These are phyloP conservation scores for Pyrenochaeta sp. DNA, from an alignment of 2,329 filamentous ascomycete species.

Conservation along the genomic window DNA sequence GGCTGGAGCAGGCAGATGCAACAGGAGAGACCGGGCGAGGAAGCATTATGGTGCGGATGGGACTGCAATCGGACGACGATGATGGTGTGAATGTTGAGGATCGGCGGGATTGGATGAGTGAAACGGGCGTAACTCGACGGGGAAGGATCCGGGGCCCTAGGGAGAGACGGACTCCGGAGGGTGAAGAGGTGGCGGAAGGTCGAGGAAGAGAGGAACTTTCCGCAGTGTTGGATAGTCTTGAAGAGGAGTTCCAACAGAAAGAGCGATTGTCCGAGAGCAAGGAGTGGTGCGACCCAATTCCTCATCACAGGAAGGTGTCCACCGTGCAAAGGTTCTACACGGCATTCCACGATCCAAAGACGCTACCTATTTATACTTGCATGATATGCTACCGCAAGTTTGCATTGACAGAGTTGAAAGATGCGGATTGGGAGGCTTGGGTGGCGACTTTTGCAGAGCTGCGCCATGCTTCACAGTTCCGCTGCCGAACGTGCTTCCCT, in stretches of 20 bases:
- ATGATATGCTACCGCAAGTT: constrained; percentile 4
- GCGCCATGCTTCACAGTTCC: not conserved
- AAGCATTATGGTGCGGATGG: too few species aligned
- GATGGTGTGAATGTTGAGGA: too few species aligned
- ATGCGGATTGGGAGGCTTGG: too few species aligned
- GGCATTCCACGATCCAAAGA: not conserved
- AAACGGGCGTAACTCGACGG: too few species aligned
- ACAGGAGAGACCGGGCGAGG: too few species aligned
- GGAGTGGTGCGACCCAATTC: constrained; percentile 1
- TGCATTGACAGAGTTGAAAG: not conserved
- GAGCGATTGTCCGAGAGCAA: not conserved
- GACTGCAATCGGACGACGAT: too few species aligned
- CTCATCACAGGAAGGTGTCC: not conserved
- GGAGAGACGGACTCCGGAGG: too few species aligned
- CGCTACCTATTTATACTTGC: not conserved
- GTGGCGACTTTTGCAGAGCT: too few species aligned
- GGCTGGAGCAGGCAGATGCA: too few species aligned
- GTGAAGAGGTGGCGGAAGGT: not conserved
- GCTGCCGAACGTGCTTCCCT: not conserved
- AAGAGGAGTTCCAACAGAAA: constrained; percentile 8
- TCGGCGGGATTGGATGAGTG: too few species aligned
- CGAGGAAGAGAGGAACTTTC: too few species aligned
- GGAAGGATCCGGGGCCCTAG: too few species aligned
- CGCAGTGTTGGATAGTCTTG: not conserved
- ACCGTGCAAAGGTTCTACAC: constrained; percentile 1